Percentiles rank a stretch among this genome's conserved stretches.
Evolutionary conservation across 1,284 basidiomycete genomes (phyloP).

Genomic region (Coniophora puteana): DNA sequence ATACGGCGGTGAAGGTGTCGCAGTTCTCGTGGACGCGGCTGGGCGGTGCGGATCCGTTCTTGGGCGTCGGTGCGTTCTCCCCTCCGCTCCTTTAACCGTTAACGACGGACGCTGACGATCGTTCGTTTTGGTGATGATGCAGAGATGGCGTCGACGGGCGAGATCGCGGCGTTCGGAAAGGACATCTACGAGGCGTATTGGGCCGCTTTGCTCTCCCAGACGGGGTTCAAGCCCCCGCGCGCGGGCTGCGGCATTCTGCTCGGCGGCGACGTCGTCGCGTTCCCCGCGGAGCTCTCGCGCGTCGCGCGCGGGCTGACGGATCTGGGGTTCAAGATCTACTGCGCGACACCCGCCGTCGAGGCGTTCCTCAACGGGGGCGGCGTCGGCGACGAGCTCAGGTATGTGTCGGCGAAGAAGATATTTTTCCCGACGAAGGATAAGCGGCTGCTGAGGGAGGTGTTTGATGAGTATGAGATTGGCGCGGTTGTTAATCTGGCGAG

Average conservation of each 20-base stretch:
- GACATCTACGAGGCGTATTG: slow-evolving; percentile 97
- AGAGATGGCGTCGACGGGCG: slow-evolving; percentile 99
- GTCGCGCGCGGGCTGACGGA: slow-evolving; percentile 78
- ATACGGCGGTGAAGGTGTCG: slow-evolving; percentile 96
- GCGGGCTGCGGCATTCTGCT: slow-evolving; percentile 83
- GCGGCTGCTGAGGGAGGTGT: slow-evolving; percentile 88
- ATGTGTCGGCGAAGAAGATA: slow-evolving; percentile 83
- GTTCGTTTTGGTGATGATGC: too few relatives aligned
- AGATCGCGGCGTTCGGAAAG: slow-evolving; percentile 96
- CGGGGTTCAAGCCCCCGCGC: slow-evolving; percentile 86
- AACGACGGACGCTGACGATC: not conserved
- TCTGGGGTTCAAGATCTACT: slow-evolving; percentile 91
- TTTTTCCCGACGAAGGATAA: slow-evolving; percentile 98
- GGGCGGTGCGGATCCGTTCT: slow-evolving; percentile 93
- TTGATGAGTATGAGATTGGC: slow-evolving; percentile 94
- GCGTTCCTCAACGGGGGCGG: slow-evolving; percentile 78
- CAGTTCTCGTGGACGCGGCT: slow-evolving; percentile 99
- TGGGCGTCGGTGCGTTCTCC: slow-evolving; percentile 80
- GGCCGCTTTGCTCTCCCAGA: slow-evolving; percentile 86
- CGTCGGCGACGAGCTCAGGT: too few relatives aligned
- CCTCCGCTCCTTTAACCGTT: not conserved
- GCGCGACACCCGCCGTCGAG: slow-evolving; percentile 81
- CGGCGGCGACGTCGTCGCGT: slow-evolving; percentile 79
- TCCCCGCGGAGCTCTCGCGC: slow-evolving; percentile 78
- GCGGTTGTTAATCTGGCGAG: slow-evolving; percentile 94